These are phyloP conservation scores for Cyclospora cayetanensis DNA, from an alignment of 169 alveolate species.

Conservation along the genomic window DNA sequence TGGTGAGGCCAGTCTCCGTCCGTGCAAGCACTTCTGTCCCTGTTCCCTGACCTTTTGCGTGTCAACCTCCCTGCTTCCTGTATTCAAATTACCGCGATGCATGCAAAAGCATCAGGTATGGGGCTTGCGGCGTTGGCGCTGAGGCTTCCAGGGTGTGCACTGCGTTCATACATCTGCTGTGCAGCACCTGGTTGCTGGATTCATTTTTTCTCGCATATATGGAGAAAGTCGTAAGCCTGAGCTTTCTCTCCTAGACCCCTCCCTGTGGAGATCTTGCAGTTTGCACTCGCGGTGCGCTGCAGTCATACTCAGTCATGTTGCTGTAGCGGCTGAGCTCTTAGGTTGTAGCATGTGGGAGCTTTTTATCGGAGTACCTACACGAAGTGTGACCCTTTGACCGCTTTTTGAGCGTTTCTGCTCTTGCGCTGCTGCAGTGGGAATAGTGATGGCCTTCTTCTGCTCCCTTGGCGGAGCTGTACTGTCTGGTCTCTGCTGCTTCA, in stretches of 20 bases:
- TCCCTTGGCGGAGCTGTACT: neutral
- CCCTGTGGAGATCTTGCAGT: no score
- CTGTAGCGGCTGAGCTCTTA: no score
- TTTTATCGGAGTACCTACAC: no score
- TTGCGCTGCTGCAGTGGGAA: conserved; percentile 2
- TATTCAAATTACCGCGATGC: neutral
- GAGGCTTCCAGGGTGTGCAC: conserved; percentile 10
- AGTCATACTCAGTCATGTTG: no score
- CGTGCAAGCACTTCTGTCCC: no score
- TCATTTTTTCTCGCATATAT: conserved; percentile 31
- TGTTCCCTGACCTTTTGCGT: no score
- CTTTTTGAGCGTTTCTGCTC: neutral
- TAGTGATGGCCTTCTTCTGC: conserved; percentile 11
- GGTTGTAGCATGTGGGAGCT: no score
- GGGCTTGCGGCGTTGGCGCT: conserved; percentile 19
- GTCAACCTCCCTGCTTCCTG: neutral
- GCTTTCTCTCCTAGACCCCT: no score
- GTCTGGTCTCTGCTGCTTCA: conserved; percentile 4
- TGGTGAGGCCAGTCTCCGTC: conserved; percentile 54
- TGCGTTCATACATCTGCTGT: neutral
- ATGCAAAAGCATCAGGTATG: neutral
- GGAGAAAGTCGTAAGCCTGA: conserved; percentile 21
- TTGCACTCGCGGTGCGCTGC: no score
- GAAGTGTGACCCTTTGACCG: no score
- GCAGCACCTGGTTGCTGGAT: conserved; percentile 49